Percentiles rank a stretch among this genome's conserved stretches.
Evolutionary conservation across 768 basidiomycete genomes (phyloP).

Genomic region (Agaricus blazei): DNA sequence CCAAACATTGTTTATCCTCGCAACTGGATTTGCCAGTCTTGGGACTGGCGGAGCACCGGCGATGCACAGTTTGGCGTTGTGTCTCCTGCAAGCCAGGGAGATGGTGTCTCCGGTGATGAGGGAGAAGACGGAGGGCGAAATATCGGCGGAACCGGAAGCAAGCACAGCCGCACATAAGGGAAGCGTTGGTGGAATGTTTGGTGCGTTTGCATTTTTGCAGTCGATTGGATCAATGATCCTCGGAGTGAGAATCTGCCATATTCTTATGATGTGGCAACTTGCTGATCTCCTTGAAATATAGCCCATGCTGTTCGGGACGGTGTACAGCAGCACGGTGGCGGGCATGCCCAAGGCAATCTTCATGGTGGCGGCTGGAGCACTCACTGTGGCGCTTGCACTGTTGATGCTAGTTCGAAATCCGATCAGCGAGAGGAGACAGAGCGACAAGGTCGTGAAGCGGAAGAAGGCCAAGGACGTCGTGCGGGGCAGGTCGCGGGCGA

Average conservation of each 20-base stretch:
- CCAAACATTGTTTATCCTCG: slow-evolving; percentile 53
- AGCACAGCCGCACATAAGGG: slow-evolving; percentile 10
- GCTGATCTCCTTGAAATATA: slow-evolving; percentile 14
- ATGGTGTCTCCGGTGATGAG: slow-evolving; percentile 16
- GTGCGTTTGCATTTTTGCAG: slow-evolving; percentile 67
- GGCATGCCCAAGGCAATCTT: slow-evolving; percentile 71
- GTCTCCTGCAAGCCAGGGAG: slow-evolving; percentile 45
- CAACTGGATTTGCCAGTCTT: slow-evolving; percentile 53
- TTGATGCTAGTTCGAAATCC: slow-evolving; percentile 38
- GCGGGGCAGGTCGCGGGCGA: slow-evolving; percentile 41
- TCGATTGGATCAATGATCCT: slow-evolving; percentile 64
- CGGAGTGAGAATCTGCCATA: slow-evolving; percentile 29
- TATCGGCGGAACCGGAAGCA: slow-evolving; percentile 15
- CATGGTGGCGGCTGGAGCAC: slow-evolving; percentile 44
- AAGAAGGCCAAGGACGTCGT: slow-evolving; percentile 19
- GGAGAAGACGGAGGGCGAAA: slow-evolving; percentile 1
- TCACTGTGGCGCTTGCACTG: slow-evolving; percentile 32
- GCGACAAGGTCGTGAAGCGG: slow-evolving; percentile 14
- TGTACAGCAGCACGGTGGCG: slow-evolving; percentile 68
- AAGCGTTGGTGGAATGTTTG: slow-evolving; percentile 38
- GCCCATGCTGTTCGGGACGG: slow-evolving; percentile 69
- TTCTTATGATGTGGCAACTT: slow-evolving; percentile 3
- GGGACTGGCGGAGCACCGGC: slow-evolving; percentile 71
- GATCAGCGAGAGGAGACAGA: slow-evolving; percentile 13
- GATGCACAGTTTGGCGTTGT: slow-evolving; percentile 66